Evolutionary conservation across 495 filamentous ascomycete species (phyloP).

Genomic region (Podospora pseudopauciseta): DNA sequence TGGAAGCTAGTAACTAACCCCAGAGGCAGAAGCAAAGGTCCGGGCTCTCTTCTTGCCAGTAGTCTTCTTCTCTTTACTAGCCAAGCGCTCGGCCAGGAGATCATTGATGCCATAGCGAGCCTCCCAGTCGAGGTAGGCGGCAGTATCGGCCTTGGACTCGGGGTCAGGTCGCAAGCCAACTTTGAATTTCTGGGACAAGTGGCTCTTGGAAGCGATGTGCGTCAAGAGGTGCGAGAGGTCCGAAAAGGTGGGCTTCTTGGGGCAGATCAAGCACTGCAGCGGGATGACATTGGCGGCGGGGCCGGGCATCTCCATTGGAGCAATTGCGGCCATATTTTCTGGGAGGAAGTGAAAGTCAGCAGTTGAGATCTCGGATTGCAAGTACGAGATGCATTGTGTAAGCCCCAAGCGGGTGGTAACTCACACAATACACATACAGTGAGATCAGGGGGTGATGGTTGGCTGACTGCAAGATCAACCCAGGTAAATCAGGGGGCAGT

Average conservation of each 20-base stretch:
- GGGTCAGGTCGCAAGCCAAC: conserved; percentile 61
- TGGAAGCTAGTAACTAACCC: conserved; percentile 13
- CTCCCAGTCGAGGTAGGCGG: conserved; percentile 70
- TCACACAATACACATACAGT: conserved; percentile 15
- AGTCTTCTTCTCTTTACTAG: conserved; percentile 65
- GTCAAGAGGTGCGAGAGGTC: conserved; percentile 87
- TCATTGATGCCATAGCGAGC: conserved; percentile 57
- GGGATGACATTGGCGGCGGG: conserved; percentile 40
- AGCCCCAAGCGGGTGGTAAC: conserved; percentile 16
- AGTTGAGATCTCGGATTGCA: background rate
- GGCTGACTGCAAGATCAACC: conserved; percentile 22
- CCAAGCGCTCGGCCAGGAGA: conserved; percentile 67
- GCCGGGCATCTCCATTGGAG: conserved; percentile 30
- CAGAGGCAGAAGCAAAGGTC: conserved; percentile 3
- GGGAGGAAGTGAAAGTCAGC: conserved; percentile 22
- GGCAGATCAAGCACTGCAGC: conserved; percentile 75
- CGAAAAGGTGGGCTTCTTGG: conserved; percentile 72
- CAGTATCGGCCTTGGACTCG: conserved; percentile 46
- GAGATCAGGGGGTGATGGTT: too few relatives aligned
- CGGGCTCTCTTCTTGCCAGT: conserved; percentile 28
- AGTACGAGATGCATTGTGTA: conserved; percentile 8
- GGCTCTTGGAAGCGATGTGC: conserved; percentile 80
- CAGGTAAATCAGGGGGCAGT: background rate
- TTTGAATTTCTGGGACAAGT: conserved; percentile 72
- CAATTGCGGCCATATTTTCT: conserved; percentile 36